phyloP scores from a whole-genome alignment of 2,329 filamentous ascomycete species.

The Raffaelea ambrosiae region DNA sequence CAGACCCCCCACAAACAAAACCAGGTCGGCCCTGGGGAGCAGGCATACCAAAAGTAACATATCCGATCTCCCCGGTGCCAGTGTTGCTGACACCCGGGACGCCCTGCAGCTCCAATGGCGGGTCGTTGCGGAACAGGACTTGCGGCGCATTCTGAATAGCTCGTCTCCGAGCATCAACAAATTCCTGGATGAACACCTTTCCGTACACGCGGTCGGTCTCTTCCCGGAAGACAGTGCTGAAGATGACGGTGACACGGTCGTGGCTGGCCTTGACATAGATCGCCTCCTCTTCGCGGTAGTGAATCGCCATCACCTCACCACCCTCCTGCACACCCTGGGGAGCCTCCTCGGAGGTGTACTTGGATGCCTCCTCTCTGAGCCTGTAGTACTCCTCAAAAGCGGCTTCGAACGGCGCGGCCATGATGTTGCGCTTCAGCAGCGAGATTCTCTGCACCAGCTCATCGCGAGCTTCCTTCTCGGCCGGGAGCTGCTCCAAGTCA shows the following conservation, averaged over 20 bases:
- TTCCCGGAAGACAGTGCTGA: conserved; percentile 95
- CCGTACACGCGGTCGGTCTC: conserved; percentile 97
- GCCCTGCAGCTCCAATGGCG: conserved; percentile 81
- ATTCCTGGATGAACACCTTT: conserved; percentile 97
- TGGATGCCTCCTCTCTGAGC: conserved; percentile 78
- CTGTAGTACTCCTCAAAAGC: conserved; percentile 89
- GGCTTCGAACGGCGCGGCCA: conserved; percentile 97
- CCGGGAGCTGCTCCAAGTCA: conserved; percentile 80
- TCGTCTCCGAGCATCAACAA: conserved; percentile 89
- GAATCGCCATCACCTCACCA: conserved; percentile 88
- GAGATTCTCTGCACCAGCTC: conserved; percentile 82
- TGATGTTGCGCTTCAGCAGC: conserved; percentile 92
- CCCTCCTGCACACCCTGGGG: conserved; percentile 86
- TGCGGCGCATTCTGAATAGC: conserved; percentile 98
- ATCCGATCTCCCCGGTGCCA: conserved; percentile 81
- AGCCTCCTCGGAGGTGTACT: conserved; percentile 88
- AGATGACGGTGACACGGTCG: conserved; percentile 97
- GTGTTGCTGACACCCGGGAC: conserved; percentile 73
- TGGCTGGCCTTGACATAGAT: conserved; percentile 97
- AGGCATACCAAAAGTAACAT: conserved; percentile 97
- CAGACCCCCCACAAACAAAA: not conserved
- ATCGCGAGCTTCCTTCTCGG: conserved; percentile 70
- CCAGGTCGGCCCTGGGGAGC: conserved; percentile 90
- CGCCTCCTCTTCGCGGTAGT: conserved; percentile 97
- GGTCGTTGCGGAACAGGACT: conserved; percentile 91